A percentile compares a stretch with the other conserved stretches of the same genome.
Conservation (phyloP, 2,329 filamentous ascomycete species). For the Colletotrichum australisinense region DNA sequence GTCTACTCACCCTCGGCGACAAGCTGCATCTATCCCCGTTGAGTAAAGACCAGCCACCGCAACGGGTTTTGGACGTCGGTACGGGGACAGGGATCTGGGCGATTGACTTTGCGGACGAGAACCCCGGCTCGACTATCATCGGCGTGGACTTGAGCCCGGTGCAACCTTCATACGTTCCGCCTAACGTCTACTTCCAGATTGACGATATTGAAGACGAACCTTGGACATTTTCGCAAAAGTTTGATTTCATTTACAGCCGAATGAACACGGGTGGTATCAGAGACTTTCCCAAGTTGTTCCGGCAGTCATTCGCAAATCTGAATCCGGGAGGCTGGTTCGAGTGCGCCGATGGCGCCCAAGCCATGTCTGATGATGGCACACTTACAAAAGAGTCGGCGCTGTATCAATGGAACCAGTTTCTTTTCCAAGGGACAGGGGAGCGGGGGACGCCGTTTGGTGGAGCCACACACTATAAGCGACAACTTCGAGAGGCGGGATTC, state of each 20-base stretch:
- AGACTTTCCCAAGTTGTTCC: constrained; percentile 39
- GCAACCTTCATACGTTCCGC: constrained; percentile 66
- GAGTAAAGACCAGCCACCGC: constrained; percentile 37
- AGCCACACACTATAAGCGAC: constrained; percentile 46
- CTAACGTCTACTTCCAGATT: constrained; percentile 72
- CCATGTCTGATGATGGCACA: constrained; percentile 56
- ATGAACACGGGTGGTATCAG: constrained; percentile 38
- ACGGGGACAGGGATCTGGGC: constrained; percentile 60
- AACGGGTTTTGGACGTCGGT: constrained; percentile 56
- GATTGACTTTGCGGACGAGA: constrained; percentile 57
- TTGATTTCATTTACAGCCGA: constrained; percentile 40
- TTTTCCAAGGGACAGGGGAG: constrained; percentile 2
- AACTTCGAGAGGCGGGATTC: constrained; percentile 61
- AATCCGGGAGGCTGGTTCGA: constrained; percentile 58
- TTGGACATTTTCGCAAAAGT: constrained; percentile 50
- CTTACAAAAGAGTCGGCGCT: constrained; percentile 37
- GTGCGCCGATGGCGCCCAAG: constrained; percentile 53
- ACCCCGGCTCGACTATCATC: constrained; percentile 58
- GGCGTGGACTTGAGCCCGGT: constrained; percentile 70
- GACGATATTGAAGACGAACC: constrained; percentile 53
- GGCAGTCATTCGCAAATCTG: constrained; percentile 40
- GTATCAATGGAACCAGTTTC: constrained; percentile 2
- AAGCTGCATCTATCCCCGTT: constrained; percentile 44
- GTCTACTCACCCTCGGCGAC: constrained; percentile 45
- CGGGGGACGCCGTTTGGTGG: constrained; percentile 46